These are phyloP conservation scores for Arctostaphylos glauca DNA, from an alignment of 148 eudicot species.

Conservation along the genomic window DNA sequence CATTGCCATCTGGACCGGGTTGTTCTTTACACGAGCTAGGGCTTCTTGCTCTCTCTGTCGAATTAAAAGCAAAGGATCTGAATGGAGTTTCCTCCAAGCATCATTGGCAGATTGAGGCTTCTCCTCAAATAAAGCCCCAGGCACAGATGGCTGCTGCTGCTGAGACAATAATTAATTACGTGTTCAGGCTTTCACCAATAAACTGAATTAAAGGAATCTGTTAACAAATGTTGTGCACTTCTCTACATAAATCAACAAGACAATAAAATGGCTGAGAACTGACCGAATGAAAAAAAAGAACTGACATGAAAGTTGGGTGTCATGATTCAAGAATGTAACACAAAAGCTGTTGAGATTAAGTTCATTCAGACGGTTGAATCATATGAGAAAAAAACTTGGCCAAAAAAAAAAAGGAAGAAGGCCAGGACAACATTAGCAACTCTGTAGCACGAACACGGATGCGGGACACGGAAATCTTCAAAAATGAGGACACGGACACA, in stretches of 20 bases:
- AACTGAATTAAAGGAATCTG: background rate
- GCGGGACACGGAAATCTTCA: no score
- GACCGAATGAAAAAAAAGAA: background rate
- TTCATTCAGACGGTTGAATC: background rate
- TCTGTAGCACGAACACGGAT: no score
- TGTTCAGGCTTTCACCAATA: background rate
- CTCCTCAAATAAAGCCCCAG: conserved; percentile 95
- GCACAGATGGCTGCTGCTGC: conserved; percentile 48
- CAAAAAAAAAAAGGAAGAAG: background rate
- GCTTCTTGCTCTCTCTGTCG: conserved; percentile 96
- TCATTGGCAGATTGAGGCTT: conserved; percentile 96
- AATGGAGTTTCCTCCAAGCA: conserved; percentile 96
- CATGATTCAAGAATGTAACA: conserved; percentile 2
- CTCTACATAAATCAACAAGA: background rate
- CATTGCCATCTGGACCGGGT: conserved; percentile 94
- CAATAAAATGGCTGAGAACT: background rate
- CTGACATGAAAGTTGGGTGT: background rate
- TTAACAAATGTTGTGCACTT: background rate
- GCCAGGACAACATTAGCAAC: background rate
- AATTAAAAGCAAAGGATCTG: conserved; percentile 94
- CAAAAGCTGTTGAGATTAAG: background rate
- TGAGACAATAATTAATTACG: conserved; percentile 13
- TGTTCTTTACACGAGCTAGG: conserved; percentile 83
- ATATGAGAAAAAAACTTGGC: background rate
- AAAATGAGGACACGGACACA: no score